Conservation (phyloP, 129 eudicot genomes). For the Flaveria ramosissima region DNA sequence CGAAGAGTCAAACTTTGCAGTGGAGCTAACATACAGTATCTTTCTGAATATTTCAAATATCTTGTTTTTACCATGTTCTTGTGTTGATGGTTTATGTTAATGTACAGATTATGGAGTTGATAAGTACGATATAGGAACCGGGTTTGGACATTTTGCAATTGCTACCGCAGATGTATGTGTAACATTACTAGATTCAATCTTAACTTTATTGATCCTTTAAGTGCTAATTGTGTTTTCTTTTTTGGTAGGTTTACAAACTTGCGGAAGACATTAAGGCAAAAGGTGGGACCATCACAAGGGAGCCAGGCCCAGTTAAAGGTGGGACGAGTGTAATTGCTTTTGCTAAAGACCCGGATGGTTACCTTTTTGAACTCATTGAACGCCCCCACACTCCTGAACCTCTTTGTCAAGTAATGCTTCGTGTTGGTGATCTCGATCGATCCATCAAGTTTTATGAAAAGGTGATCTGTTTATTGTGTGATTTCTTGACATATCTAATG, state of each 20-base stretch:
- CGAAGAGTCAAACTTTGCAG: constrained; percentile 78
- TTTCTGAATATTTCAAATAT: constrained; percentile 11
- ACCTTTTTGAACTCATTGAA: constrained; percentile 82
- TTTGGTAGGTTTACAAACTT: constrained; percentile 65
- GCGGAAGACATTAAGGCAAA: constrained; percentile 66
- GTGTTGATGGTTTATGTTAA: constrained; percentile 19
- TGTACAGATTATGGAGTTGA: constrained; percentile 90
- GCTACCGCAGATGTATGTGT: constrained; percentile 78
- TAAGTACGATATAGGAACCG: constrained; percentile 89
- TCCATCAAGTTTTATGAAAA: constrained; percentile 88
- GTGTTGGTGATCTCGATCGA: constrained; percentile 96
- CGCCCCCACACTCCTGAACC: constrained; percentile 87
- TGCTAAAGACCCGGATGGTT: constrained; percentile 97
- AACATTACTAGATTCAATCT: not conserved
- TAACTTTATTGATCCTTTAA: not conserved
- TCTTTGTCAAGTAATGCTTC: constrained; percentile 99
- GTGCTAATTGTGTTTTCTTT: constrained; percentile 3
- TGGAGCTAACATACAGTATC: constrained; percentile 94
- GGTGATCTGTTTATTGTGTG: constrained; percentile 33
- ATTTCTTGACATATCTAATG: not conserved
- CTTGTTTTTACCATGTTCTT: constrained; percentile 9
- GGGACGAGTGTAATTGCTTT: constrained; percentile 82
- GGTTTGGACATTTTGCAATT: constrained; percentile 98
- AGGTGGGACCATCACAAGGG: constrained; percentile 80
- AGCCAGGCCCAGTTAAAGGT: constrained; percentile 91